phyloP scores from a whole-genome alignment of 176 grass and related monocot species.

The Coix lacrymajobi region DNA sequence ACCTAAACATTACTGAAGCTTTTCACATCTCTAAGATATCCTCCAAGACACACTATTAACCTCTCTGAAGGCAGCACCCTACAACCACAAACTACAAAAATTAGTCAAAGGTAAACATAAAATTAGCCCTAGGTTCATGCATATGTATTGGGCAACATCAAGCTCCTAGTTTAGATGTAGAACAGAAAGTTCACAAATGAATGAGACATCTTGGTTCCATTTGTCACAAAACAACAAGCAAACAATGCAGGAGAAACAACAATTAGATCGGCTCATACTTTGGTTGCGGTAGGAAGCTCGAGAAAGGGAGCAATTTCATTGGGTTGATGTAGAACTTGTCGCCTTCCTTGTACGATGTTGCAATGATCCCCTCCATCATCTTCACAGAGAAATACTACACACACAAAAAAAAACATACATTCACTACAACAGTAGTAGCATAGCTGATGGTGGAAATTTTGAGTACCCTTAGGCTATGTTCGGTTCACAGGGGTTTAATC shows the following conservation, averaged over 20 bases:
- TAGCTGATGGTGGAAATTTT: neutral
- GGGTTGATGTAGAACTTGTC: constrained; percentile 95
- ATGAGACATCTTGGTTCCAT: neutral
- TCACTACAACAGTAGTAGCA: neutral
- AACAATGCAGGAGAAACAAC: neutral
- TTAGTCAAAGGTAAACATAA: too few species aligned
- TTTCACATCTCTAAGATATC: too few species aligned
- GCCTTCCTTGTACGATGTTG: constrained; percentile 62
- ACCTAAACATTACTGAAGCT: too few species aligned
- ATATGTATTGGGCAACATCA: too few species aligned
- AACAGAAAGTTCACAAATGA: neutral
- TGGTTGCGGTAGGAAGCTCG: constrained; percentile 80
- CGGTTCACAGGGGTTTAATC: too few species aligned
- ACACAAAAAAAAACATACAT: neutral
- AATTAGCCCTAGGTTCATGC: too few species aligned
- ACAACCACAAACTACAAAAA: too few species aligned
- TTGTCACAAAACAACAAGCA: neutral
- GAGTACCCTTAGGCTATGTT: neutral
- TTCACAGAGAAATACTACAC: constrained; percentile 83
- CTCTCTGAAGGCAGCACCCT: too few species aligned
- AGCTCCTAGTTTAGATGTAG: too few species aligned
- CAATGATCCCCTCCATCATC: constrained; percentile 89
- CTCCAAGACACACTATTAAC: too few species aligned
- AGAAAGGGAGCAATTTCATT: constrained; percentile 77
- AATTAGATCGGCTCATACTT: constrained; percentile 51